A percentile compares a stretch with the other conserved stretches of the same genome.
Evolutionary conservation across 1,139 yeast genomes (phyloP).

Genomic region (Candida sp.): DNA sequence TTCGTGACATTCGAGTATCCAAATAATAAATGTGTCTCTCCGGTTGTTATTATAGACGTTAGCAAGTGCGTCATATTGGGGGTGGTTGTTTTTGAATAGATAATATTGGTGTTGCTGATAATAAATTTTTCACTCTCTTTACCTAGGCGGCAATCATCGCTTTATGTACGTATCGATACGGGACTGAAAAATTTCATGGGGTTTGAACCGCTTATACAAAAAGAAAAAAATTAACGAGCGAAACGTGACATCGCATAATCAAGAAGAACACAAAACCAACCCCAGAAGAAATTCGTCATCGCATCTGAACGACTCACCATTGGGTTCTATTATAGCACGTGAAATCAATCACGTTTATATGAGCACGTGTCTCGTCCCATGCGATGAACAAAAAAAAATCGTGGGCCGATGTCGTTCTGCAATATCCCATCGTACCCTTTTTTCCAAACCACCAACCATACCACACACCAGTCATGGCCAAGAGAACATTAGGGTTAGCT

Average conservation of each 20-base stretch:
- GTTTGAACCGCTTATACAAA: not conserved
- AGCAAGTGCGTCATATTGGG: constrained; percentile 39
- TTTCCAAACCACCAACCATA: too few relatives aligned
- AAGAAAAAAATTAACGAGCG: not conserved
- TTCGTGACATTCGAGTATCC: constrained; percentile 57
- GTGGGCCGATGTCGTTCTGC: too few relatives aligned
- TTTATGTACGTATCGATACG: not conserved
- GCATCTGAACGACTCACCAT: not conserved
- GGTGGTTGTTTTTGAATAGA: not conserved
- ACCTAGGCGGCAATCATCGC: too few relatives aligned
- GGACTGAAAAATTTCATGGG: not conserved
- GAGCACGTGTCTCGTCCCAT: too few relatives aligned
- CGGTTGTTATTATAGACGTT: constrained; percentile 53
- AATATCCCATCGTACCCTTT: too few relatives aligned
- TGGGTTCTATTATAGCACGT: not conserved
- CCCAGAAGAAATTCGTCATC: not conserved
- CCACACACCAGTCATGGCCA: constrained; percentile 48
- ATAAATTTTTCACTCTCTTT: not conserved
- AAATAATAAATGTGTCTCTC: constrained; percentile 63
- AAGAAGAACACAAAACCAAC: not conserved
- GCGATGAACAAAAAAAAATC: too few relatives aligned
- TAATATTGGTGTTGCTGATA: not conserved
- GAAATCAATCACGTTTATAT: too few relatives aligned
- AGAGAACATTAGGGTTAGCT: constrained; percentile 86
- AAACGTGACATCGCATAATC: constrained; percentile 3